A percentile compares a stretch with the other conserved stretches of the same genome.
These are phyloP conservation scores for Fusarium camptoceras DNA, from an alignment of 2,329 filamentous ascomycete species.

Conservation along the genomic window DNA sequence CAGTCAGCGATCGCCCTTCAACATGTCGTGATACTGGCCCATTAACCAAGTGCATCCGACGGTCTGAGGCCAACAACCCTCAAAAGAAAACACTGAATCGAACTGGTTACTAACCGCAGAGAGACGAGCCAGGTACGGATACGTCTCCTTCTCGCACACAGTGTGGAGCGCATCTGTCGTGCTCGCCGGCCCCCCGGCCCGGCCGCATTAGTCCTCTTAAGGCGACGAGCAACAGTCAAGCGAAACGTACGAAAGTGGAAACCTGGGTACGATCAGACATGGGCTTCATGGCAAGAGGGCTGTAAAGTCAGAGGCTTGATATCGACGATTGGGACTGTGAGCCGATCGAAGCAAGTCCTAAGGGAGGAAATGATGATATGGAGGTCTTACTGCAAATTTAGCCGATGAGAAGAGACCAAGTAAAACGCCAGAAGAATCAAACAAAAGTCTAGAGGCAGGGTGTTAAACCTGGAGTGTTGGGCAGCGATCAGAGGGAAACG, in stretches of 20 bases:
- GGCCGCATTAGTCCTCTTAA: constrained; percentile 40
- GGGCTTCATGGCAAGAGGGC: constrained; percentile 12
- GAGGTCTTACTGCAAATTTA: constrained; percentile 18
- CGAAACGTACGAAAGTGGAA: constrained; percentile 39
- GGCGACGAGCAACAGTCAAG: constrained; percentile 36
- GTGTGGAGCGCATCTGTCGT: constrained; percentile 30
- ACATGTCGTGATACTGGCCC: constrained; percentile 5
- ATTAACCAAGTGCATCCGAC: not conserved
- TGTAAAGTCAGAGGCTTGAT: not conserved
- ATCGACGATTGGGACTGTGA: not conserved
- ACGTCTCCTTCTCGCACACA: constrained; percentile 16
- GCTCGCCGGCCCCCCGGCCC: constrained; percentile 32
- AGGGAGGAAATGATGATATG: not conserved
- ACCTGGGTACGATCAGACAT: constrained; percentile 25
- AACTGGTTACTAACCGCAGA: not conserved
- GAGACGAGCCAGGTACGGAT: not conserved
- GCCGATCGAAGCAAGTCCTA: not conserved
- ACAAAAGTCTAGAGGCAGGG: constrained; percentile 17
- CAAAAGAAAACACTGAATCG: not conserved
- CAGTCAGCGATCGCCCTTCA: constrained; percentile 7
- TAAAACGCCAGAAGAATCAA: constrained; percentile 34
- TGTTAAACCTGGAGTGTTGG: not conserved
- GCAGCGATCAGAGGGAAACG: not conserved
- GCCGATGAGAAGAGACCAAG: not conserved
- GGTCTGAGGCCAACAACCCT: not conserved